These are phyloP conservation scores for Thoreauomyces humboldtii DNA, from an alignment of 192 early-diverging fungal species.

Conservation along the genomic window DNA sequence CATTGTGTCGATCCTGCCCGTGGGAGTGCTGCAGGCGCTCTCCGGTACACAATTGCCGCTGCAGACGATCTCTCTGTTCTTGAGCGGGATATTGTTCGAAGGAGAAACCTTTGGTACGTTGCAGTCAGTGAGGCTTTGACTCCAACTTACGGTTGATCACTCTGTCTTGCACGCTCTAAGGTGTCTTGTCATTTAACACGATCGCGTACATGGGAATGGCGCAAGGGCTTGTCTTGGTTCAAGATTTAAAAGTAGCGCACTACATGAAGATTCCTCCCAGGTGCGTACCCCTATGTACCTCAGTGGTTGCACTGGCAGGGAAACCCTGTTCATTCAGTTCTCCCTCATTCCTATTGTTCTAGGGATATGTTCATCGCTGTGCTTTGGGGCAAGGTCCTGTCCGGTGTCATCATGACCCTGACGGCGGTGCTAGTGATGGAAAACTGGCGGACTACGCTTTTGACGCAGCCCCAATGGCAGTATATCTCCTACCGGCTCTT, in stretches of 20 bases:
- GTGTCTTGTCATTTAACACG: slow-evolving; percentile 85
- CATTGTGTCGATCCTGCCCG: slow-evolving; percentile 32
- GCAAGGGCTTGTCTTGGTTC: slow-evolving; percentile 73
- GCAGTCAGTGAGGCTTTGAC: neutral
- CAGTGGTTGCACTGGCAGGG: slow-evolving; percentile 12
- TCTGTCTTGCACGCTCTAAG: too few species aligned
- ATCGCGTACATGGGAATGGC: slow-evolving; percentile 74
- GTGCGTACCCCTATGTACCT: neutral
- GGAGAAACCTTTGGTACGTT: slow-evolving; percentile 8
- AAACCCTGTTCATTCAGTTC: slow-evolving; percentile 43
- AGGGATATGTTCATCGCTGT: slow-evolving; percentile 37
- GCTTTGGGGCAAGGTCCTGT: slow-evolving; percentile 58
- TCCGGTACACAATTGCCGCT: slow-evolving; percentile 69
- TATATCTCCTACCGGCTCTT: slow-evolving; percentile 47
- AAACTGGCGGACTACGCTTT: slow-evolving; percentile 6
- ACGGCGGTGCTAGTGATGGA: slow-evolving; percentile 33
- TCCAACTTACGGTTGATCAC: slow-evolving; percentile 63
- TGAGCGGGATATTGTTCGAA: slow-evolving; percentile 12
- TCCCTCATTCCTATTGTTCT: neutral
- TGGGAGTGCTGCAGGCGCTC: slow-evolving; percentile 80
- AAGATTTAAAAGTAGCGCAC: slow-evolving; percentile 77
- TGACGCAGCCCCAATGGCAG: slow-evolving; percentile 27
- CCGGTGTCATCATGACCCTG: slow-evolving; percentile 48
- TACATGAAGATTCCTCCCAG: slow-evolving; percentile 66
- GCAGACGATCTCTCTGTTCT: slow-evolving; percentile 17